Conservation (phyloP, 164 flowering plant genomes). For the Santalum album region DNA sequence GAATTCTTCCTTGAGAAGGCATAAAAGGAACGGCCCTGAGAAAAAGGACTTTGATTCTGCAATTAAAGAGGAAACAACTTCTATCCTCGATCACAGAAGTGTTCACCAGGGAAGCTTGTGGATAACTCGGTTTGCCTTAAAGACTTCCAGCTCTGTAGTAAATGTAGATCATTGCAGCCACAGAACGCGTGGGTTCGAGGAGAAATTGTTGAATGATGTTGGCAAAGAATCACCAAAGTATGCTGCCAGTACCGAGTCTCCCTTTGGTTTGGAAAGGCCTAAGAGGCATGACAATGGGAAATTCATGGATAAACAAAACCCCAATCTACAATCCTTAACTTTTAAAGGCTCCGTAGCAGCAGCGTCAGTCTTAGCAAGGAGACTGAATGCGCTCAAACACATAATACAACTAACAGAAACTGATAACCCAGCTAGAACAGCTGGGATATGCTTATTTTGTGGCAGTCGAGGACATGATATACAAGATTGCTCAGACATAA, state of each 20-base stretch:
- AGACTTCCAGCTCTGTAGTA: slow-evolving; percentile 14
- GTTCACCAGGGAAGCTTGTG: slow-evolving; percentile 40
- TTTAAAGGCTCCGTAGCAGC: slow-evolving; percentile 42
- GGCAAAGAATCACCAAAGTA: slow-evolving; percentile 11
- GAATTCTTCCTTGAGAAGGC: slow-evolving; percentile 24
- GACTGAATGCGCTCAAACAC: slow-evolving; percentile 60
- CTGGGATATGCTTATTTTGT: slow-evolving; percentile 52
- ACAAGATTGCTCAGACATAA: slow-evolving; percentile 40
- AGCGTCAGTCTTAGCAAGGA: slow-evolving; percentile 67
- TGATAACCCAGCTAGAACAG: slow-evolving; percentile 9
- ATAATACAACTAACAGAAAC: slow-evolving; percentile 28
- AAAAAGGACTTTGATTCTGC: slow-evolving; percentile 18
- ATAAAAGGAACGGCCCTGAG: slow-evolving; percentile 9
- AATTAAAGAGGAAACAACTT: slow-evolving; percentile 20
- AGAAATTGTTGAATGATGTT: slow-evolving; percentile 13
- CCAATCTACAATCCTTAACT: slow-evolving; percentile 23
- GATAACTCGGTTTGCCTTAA: slow-evolving; percentile 57
- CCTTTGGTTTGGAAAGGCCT: slow-evolving; percentile 17
- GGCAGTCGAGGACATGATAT: slow-evolving; percentile 58
- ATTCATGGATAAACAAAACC: slow-evolving; percentile 13
- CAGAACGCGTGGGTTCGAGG: slow-evolving; percentile 3
- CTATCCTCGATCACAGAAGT: slow-evolving; percentile 11
- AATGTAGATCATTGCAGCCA: slow-evolving; percentile 15
- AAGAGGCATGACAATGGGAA: slow-evolving; percentile 18
- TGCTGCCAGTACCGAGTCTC: slow-evolving; percentile 13